Evolutionary conservation across 2,329 filamentous ascomycete genomes (phyloP), one percentile per base, ranked within the genome.

Genomic region (Colletotrichum sp.): DNA sequence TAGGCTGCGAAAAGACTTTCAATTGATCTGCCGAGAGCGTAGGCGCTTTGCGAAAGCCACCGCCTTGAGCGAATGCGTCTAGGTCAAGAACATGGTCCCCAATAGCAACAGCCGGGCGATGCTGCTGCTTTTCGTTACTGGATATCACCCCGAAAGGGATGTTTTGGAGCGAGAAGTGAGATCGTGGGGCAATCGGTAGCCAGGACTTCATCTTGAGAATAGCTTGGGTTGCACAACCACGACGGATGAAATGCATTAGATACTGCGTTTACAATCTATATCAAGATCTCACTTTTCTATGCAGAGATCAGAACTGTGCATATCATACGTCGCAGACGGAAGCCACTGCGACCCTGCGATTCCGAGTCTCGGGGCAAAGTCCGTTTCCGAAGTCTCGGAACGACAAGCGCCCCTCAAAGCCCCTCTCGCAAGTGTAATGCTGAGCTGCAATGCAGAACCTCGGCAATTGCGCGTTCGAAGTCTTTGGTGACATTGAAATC

Each of bases 141-240:
- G 90, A 92, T 81, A 96, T 94, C 84, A 95, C 92, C 76, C 94
- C 94, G 80, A 95, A 95, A 2, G 94, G 94, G 75, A 95, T 92
- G 82, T 95, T 95, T 77, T 91, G 90, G 67, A 95, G 86, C 9
- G 93, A 95, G 85, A 95, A 95, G 78, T 84, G 75, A 13, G 75
- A 77, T 8, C 67, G 65, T 4, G 64, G 55, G 10, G 72, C 72
- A 34, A 77, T 69, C 4, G 75, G 57, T 8, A 77, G 32, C 75
- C 75, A 77, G n/a, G 75, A 77, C 72, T 72, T 77, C 75, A 77
- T 77, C 36, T 34, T 71, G 66, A 30, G 21, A 15, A 59, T 30
- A 62, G 24, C 0, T 59, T 59, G 55, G 21, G 55, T 59, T 16
- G 18, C 28, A 24, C 2, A 24, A 12, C 28, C 18, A 49, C 26